Percentiles rank a stretch among this genome's conserved stretches.
phyloP scores from a whole-genome alignment of 305 asterid genomes.

The Petunia hybrid region DNA sequence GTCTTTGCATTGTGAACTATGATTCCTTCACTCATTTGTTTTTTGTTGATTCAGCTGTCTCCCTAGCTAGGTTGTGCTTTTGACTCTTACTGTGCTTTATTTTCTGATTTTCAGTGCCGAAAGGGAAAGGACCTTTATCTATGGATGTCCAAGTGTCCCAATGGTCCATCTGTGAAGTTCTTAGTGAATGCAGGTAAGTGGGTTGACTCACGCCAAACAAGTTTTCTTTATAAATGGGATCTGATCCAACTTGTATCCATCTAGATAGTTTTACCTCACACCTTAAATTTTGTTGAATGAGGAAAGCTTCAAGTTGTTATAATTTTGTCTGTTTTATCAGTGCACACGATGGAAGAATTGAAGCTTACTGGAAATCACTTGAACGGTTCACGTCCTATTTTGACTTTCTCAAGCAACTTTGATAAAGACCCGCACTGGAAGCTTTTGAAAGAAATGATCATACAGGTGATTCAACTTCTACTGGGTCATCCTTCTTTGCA shows the following conservation, averaged over 20 bases:
- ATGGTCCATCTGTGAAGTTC: conserved; percentile 49
- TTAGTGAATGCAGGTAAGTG: conserved; percentile 48
- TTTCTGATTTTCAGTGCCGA: conserved; percentile 92
- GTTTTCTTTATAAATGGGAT: too few relatives aligned
- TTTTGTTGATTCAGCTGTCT: too few relatives aligned
- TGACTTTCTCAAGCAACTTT: conserved; percentile 73
- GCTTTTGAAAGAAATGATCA: conserved; percentile 76
- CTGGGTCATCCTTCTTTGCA: neutral
- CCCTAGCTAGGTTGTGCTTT: neutral
- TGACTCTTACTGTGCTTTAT: conserved; percentile 28
- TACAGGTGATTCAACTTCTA: conserved; percentile 55
- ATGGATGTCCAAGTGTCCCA: conserved; percentile 52
- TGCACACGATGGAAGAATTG: conserved; percentile 91
- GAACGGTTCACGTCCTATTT: conserved; percentile 83
- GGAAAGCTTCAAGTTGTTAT: too few relatives aligned
- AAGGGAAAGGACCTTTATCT: conserved; percentile 56
- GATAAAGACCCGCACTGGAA: conserved; percentile 78
- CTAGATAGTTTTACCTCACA: too few relatives aligned
- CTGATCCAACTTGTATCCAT: neutral
- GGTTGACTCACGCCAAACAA: neutral
- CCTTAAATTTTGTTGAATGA: too few relatives aligned
- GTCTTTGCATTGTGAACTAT: too few relatives aligned
- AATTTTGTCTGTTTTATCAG: conserved; percentile 48
- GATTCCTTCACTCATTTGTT: too few relatives aligned
- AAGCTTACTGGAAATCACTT: conserved; percentile 93